A percentile compares a stretch with the other conserved stretches of the same genome.
phyloP scores from a whole-genome alignment of 352 stramenopile genomes.

The Phytophthora citrophthora region DNA sequence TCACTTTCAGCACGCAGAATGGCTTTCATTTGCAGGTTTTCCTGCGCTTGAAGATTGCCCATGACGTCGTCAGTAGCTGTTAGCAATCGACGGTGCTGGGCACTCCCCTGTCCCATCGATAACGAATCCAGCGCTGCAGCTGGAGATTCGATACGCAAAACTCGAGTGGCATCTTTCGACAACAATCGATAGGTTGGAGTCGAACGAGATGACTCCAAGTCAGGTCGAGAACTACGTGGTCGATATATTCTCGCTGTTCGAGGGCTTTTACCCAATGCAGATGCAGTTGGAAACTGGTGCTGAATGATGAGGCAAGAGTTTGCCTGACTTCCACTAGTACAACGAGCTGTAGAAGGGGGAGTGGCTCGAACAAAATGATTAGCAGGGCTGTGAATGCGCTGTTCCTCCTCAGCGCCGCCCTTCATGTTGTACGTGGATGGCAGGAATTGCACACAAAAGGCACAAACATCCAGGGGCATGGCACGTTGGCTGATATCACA shows the following conservation, averaged over 20 bases:
- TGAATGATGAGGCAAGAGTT: slow-evolving; percentile 67
- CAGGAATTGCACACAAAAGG: slow-evolving; percentile 61
- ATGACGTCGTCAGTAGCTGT: slow-evolving; percentile 33
- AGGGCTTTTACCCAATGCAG: slow-evolving; percentile 6
- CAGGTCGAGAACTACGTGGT: slow-evolving; percentile 14
- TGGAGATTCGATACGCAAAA: slow-evolving; percentile 59
- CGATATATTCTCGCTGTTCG: slow-evolving; percentile 12
- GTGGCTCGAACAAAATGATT: slow-evolving; percentile 11
- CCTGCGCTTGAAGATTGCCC: slow-evolving; percentile 33
- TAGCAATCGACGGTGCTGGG: slow-evolving; percentile 23
- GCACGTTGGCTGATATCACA: slow-evolving; percentile 28
- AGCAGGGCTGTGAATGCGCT: slow-evolving; percentile 2
- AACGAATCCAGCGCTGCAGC: slow-evolving; percentile 18
- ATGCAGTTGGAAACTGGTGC: slow-evolving; percentile 40
- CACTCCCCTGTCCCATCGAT: slow-evolving; percentile 9
- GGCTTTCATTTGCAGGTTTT: slow-evolving; percentile 33
- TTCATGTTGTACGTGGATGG: slow-evolving; percentile 49
- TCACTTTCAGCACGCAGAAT: slow-evolving; percentile 32
- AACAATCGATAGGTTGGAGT: slow-evolving; percentile 53
- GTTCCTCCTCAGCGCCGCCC: slow-evolving; percentile 30
- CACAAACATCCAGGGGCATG: slow-evolving; percentile 51
- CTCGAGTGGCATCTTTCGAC: slow-evolving; percentile 54
- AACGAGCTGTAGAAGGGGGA: slow-evolving; percentile 17
- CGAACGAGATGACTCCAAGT: slow-evolving; percentile 8
- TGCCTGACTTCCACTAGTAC: slow-evolving; percentile 6